A percentile compares a stretch with the other conserved stretches of the same genome.
Conservation (phyloP, 352 stramenopile genomes). For the Globisporangium alternatum region DNA sequence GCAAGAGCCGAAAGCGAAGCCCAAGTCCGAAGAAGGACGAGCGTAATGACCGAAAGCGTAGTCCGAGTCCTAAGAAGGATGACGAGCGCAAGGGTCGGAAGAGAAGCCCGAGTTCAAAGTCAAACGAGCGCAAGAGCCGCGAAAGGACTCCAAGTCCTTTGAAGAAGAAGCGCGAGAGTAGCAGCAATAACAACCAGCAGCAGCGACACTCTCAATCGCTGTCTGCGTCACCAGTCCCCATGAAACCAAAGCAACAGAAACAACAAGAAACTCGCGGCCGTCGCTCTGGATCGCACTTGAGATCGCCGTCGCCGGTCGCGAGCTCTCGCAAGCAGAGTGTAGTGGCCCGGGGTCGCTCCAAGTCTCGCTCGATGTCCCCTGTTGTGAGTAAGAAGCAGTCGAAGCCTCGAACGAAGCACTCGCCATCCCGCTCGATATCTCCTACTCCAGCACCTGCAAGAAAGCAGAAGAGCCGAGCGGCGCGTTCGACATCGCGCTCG, state of each 20-base stretch:
- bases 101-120: not conserved
- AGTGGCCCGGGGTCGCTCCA: not conserved
- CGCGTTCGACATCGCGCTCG: not conserved
- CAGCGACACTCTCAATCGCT: conserved; percentile 19
- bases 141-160: not conserved
- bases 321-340: conserved; percentile 17
- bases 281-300: conserved; percentile 27
- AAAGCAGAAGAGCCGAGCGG: not conserved
- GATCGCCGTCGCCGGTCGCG: conserved; percentile 33
- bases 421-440: conserved; percentile 7
- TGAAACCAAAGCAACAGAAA: conserved; percentile 7
- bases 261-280: conserved; percentile 19
- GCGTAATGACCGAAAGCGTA: conserved; percentile 10
- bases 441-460: not conserved
- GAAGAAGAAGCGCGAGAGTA: conserved; percentile 25
- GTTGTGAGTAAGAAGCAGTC: not conserved
- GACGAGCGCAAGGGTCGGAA: conserved; percentile 1
- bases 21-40: conserved; percentile 8
- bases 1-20: not conserved
- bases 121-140: not conserved
- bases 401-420: conserved; percentile 5
- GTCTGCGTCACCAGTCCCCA: conserved; percentile 23
- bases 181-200: conserved; percentile 14
- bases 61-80: not conserved
- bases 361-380: conserved; percentile 12